Percentiles rank a stretch among this genome's conserved stretches.
phyloP scores from a whole-genome alignment of 371 early-diverging fungal genomes.

The Spiromyces aspiralis region DNA sequence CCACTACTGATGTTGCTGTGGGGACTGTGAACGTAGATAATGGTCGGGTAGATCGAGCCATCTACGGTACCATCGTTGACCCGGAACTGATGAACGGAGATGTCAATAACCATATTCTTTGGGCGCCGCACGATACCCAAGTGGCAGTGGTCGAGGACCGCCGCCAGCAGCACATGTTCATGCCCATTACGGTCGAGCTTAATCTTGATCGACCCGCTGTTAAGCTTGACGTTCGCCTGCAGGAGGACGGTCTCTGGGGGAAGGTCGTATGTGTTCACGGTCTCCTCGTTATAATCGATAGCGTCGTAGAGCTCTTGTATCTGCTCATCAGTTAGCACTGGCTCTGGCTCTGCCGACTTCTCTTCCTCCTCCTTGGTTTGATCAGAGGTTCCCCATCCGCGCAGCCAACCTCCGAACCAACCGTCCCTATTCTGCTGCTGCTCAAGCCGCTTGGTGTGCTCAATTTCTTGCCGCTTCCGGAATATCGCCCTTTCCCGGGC shows the following conservation, averaged over 20 bases:
- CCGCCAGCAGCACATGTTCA: conserved; percentile 38
- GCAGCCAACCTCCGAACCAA: conserved; percentile 28
- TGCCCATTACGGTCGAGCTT: conserved; percentile 44
- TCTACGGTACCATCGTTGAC: conserved; percentile 63
- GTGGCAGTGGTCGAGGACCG: conserved; percentile 46
- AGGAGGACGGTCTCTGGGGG: conserved; percentile 64
- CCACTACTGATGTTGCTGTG: background rate
- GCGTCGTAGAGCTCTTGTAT: conserved; percentile 79
- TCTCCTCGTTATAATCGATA: conserved; percentile 84
- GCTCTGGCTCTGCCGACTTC: conserved; percentile 3
- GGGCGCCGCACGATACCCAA: conserved; percentile 43
- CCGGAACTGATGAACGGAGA: conserved; percentile 59
- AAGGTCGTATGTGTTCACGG: conserved; percentile 45
- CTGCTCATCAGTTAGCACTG: conserved; percentile 44
- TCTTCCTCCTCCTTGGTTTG: conserved; percentile 1
- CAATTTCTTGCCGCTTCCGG: background rate
- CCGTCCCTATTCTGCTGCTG: conserved; percentile 1
- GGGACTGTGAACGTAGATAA: conserved; percentile 55
- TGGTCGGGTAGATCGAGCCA: conserved; percentile 57
- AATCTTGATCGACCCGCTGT: conserved; percentile 70
- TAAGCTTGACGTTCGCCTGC: conserved; percentile 49
- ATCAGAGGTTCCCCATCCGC: conserved; percentile 16
- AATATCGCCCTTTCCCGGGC: conserved; percentile 36
- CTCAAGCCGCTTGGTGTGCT: background rate
- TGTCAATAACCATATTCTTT: conserved; percentile 47